Percentiles rank a stretch among this genome's conserved stretches.
phyloP scores from a whole-genome alignment of 352 stramenopile genomes.

The Pythium volutum region DNA sequence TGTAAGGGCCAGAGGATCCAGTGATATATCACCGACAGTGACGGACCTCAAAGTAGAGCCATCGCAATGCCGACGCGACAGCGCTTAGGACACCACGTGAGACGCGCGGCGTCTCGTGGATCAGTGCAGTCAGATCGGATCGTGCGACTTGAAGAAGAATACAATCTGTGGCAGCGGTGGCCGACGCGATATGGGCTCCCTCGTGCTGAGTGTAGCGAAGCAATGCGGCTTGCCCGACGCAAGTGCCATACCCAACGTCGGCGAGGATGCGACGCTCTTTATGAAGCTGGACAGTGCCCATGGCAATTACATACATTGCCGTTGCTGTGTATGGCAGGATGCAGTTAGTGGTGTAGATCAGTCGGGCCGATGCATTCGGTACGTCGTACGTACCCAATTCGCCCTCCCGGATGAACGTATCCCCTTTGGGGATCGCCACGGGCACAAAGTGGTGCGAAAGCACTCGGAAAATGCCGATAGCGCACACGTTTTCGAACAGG shows the following conservation, averaged over 20 bases:
- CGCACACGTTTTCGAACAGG: slow-evolving; percentile 78
- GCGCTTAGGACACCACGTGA: slow-evolving; percentile 78
- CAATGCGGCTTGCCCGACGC: slow-evolving; percentile 72
- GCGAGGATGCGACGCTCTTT: slow-evolving; percentile 66
- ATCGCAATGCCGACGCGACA: slow-evolving; percentile 67
- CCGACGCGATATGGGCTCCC: slow-evolving; percentile 68
- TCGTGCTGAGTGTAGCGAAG: slow-evolving; percentile 60
- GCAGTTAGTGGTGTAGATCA: background rate
- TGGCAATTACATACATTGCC: slow-evolving; percentile 76
- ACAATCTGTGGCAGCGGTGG: slow-evolving; percentile 63
- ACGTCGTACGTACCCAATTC: slow-evolving; percentile 40
- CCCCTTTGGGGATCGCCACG: slow-evolving; percentile 38
- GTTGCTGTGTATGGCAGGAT: slow-evolving; percentile 34
- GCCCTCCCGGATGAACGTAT: slow-evolving; percentile 65
- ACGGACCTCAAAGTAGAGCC: slow-evolving; percentile 76
- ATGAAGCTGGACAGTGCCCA: slow-evolving; percentile 71
- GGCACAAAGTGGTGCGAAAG: slow-evolving; percentile 80
- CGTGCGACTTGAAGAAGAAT: slow-evolving; percentile 73
- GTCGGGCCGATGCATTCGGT: background rate
- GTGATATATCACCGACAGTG: background rate
- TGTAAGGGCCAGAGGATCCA: background rate
- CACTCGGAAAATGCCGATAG: slow-evolving; percentile 70
- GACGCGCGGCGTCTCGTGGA: slow-evolving; percentile 65
- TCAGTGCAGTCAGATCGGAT: slow-evolving; percentile 63
- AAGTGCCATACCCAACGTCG: slow-evolving; percentile 65